A percentile compares a stretch with the other conserved stretches of the same genome.
phyloP scores from a whole-genome alignment of 2,329 filamentous ascomycete genomes.

The Dothidotthia symphoricarpi region DNA sequence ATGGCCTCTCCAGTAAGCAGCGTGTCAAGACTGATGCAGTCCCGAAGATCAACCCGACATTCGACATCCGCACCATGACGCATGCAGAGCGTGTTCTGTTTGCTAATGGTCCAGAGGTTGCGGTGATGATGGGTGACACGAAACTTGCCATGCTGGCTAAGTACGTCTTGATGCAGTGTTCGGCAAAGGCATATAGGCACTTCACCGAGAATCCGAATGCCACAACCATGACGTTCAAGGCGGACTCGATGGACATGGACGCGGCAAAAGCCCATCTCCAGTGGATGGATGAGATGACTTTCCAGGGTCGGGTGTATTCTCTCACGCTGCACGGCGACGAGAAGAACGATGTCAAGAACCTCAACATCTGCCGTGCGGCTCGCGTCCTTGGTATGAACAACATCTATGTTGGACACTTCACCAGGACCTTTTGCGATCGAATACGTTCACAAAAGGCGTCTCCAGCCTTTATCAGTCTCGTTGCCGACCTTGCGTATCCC shows the following conservation, averaged over 20 bases:
- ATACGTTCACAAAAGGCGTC: slow-evolving; percentile 19
- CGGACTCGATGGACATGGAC: slow-evolving; percentile 15
- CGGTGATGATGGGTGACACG: slow-evolving; percentile 18
- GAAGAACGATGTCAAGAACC: slow-evolving; percentile 19
- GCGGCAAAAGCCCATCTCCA: slow-evolving; percentile 16
- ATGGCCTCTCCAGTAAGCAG: neutral
- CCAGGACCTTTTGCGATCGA: slow-evolving; percentile 27
- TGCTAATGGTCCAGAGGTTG: slow-evolving; percentile 20
- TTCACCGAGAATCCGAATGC: slow-evolving; percentile 18
- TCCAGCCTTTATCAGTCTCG: slow-evolving; percentile 15
- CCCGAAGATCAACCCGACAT: slow-evolving; percentile 9
- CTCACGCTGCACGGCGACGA: slow-evolving; percentile 16
- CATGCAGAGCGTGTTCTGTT: slow-evolving; percentile 20
- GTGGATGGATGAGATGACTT: slow-evolving; percentile 30
- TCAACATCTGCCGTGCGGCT: slow-evolving; percentile 24
- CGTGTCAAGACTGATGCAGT: slow-evolving; percentile 6
- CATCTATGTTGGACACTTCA: slow-evolving; percentile 35
- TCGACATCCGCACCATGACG: slow-evolving; percentile 25
- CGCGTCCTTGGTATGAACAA: slow-evolving; percentile 27
- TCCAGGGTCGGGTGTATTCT: slow-evolving; percentile 23
- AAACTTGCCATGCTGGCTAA: slow-evolving; percentile 18
- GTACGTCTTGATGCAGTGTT: slow-evolving; percentile 32
- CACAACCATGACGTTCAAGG: slow-evolving; percentile 13
- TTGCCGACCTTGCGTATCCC: slow-evolving; percentile 15
- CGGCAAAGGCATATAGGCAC: slow-evolving; percentile 18